phyloP scores from a whole-genome alignment of 768 basidiomycete genomes.

The Saitozyma sp. region DNA sequence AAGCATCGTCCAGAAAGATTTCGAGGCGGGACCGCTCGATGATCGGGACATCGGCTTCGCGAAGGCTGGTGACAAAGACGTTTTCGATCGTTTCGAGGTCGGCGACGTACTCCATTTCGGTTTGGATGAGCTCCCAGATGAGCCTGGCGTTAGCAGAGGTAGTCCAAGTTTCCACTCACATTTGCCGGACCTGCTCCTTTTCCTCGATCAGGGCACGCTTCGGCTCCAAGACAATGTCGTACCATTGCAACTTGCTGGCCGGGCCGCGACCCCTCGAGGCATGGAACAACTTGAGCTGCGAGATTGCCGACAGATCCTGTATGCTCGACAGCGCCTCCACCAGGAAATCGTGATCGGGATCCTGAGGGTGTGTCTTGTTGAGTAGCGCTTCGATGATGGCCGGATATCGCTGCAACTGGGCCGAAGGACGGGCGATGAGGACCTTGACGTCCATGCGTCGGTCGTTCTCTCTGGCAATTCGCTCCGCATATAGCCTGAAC shows the following conservation, averaged over 20 bases:
- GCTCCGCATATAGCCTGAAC: constrained; percentile 73
- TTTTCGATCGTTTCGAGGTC: constrained; percentile 82
- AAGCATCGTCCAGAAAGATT: constrained; percentile 84
- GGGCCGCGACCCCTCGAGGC: constrained; percentile 79
- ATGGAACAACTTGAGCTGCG: constrained; percentile 86
- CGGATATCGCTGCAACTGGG: constrained; percentile 81
- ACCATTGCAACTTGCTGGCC: constrained; percentile 84
- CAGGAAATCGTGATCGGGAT: constrained; percentile 79
- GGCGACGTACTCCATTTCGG: constrained; percentile 91
- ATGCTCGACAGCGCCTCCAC: constrained; percentile 81
- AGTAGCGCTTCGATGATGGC: constrained; percentile 80
- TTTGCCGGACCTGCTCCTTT: constrained; percentile 77
- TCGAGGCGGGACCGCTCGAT: constrained; percentile 61
- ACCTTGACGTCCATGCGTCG: constrained; percentile 72
- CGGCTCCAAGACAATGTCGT: constrained; percentile 76
- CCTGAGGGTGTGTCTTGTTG: constrained; percentile 75
- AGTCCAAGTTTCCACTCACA: constrained; percentile 58
- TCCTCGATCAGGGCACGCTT: constrained; percentile 64
- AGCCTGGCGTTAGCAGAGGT: constrained; percentile 58
- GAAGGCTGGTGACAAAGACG: constrained; percentile 66
- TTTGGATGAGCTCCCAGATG: constrained; percentile 92
- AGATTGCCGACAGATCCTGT: constrained; percentile 73
- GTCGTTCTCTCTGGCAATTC: constrained; percentile 61
- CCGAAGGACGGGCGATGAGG: constrained; percentile 73
- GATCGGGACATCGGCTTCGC: constrained; percentile 61